A percentile compares a stretch with the other conserved stretches of the same genome.
Evolutionary conservation across 2,329 filamentous ascomycete species (phyloP).

Genomic region (Aspergillus jensenii): DNA sequence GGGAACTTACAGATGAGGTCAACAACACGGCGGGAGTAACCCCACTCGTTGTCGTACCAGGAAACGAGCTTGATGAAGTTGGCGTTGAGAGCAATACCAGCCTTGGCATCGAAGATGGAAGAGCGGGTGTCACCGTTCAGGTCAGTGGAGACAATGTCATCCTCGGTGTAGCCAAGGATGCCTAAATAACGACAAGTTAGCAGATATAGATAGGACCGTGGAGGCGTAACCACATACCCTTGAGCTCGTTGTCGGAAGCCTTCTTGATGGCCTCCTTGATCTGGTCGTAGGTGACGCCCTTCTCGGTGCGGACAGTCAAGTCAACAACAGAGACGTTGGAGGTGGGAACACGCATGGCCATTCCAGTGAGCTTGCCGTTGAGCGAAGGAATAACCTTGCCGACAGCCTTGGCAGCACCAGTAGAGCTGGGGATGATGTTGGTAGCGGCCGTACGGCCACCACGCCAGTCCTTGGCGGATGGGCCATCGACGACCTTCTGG

Average conservation of each 20-base stretch:
- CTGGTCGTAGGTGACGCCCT: constrained; percentile 70
- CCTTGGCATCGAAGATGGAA: constrained; percentile 99
- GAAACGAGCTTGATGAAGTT: constrained; percentile 98
- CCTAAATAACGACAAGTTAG: constrained; percentile 49
- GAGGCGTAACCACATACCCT: constrained; percentile 59
- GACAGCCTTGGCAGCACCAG: constrained; percentile 99
- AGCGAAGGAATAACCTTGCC: constrained; percentile 98
- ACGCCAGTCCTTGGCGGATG: constrained; percentile 98
- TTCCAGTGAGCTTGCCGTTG: constrained; percentile 99
- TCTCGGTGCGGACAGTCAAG: constrained; percentile 90
- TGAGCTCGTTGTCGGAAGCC: constrained; percentile 77
- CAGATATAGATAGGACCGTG: background rate
- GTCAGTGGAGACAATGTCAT: constrained; percentile 92
- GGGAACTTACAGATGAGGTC: constrained; percentile 60
- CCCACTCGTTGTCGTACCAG: constrained; percentile 99
- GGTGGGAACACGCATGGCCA: constrained; percentile 99
- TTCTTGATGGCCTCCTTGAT: constrained; percentile 93
- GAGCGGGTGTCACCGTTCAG: constrained; percentile 89
- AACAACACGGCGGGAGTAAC: constrained; percentile 93
- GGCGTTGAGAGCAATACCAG: constrained; percentile 95
- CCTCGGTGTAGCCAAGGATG: constrained; percentile 92
- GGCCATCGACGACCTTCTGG: constrained; percentile 98
- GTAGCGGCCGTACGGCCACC: constrained; percentile 97
- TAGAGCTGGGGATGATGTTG: constrained; percentile 99
- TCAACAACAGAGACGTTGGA: constrained; percentile 99